Conservation (phyloP, 2,329 filamentous ascomycete genomes). For the Penicillium sp. region DNA sequence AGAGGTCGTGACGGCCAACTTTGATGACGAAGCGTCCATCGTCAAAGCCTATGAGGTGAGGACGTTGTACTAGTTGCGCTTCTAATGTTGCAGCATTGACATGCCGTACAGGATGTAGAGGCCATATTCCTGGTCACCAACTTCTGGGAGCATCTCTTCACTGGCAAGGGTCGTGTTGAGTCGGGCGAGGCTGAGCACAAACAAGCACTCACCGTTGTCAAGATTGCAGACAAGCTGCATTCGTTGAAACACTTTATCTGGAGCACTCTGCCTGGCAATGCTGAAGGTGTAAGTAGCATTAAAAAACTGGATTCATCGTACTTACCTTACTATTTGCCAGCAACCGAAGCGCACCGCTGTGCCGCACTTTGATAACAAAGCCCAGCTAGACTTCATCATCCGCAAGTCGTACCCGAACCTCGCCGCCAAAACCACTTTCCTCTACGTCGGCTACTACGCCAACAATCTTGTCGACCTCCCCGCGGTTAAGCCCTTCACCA, state of each 20-base stretch:
- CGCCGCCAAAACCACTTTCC: background rate
- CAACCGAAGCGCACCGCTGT: background rate
- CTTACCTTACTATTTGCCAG: no score
- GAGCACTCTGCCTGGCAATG: no score
- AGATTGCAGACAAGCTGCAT: no score
- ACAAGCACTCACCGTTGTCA: no score
- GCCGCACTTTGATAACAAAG: background rate
- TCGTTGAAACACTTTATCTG: no score
- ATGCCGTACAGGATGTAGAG: background rate
- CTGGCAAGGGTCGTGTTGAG: background rate
- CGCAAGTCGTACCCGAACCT: background rate
- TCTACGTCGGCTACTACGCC: background rate
- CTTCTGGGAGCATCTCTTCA: slow-evolving; percentile 27
- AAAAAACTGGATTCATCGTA: no score
- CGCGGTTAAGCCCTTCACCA: background rate
- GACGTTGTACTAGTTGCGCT: background rate
- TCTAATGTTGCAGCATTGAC: background rate
- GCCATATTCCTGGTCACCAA: slow-evolving; percentile 39
- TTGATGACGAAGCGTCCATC: slow-evolving; percentile 25
- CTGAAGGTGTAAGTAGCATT: no score
- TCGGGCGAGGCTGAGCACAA: no score
- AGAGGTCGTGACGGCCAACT: slow-evolving; percentile 26
- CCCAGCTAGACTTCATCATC: background rate
- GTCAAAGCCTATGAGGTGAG: slow-evolving; percentile 16
- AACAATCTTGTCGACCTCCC: background rate